These are phyloP conservation scores for Fusarium oligoseptatum DNA, from an alignment of 2,329 filamentous ascomycete species.

Conservation along the genomic window DNA sequence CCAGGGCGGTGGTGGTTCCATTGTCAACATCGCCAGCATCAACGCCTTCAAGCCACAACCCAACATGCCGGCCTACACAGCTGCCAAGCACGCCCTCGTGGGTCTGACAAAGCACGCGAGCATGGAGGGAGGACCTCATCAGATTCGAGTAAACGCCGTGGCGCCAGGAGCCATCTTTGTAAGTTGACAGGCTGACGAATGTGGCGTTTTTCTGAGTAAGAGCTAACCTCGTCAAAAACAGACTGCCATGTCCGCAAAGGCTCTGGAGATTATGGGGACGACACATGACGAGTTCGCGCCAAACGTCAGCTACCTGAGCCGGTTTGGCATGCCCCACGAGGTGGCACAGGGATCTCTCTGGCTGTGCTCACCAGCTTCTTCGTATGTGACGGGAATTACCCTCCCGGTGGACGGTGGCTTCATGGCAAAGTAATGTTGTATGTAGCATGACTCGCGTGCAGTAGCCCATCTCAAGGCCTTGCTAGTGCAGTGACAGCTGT, in stretches of 20 bases:
- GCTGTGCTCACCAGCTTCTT: conserved; percentile 21
- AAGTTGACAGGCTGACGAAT: conserved; percentile 8
- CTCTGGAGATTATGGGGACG: conserved; percentile 36
- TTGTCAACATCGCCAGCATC: conserved; percentile 60
- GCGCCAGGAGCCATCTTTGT: conserved; percentile 37
- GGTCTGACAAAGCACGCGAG: conserved; percentile 55
- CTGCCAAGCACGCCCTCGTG: conserved; percentile 56
- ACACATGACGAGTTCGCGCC: conserved; percentile 36
- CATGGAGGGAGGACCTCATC: conserved; percentile 52
- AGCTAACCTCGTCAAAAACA: conserved; percentile 4
- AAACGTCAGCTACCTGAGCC: conserved; percentile 28
- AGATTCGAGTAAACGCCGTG: conserved; percentile 39
- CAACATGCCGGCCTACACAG: conserved; percentile 49
- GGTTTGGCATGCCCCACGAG: conserved; percentile 31
- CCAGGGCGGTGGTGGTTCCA: conserved; percentile 52
- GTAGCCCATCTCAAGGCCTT: not conserved
- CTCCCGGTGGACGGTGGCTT: conserved; percentile 29
- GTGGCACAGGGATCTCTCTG: conserved; percentile 31
- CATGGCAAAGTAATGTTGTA: conserved; percentile 16
- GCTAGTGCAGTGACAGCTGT: not conserved
- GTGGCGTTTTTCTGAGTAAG: not conserved
- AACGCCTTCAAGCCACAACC: conserved; percentile 43
- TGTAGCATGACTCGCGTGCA: conserved; percentile 7
- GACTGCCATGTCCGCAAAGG: conserved; percentile 33
- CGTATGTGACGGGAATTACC: conserved; percentile 28